Base-by-base conservation (phyloP, 768 basidiomycete genomes). In the Dioszegia aurantiaca region DNA sequence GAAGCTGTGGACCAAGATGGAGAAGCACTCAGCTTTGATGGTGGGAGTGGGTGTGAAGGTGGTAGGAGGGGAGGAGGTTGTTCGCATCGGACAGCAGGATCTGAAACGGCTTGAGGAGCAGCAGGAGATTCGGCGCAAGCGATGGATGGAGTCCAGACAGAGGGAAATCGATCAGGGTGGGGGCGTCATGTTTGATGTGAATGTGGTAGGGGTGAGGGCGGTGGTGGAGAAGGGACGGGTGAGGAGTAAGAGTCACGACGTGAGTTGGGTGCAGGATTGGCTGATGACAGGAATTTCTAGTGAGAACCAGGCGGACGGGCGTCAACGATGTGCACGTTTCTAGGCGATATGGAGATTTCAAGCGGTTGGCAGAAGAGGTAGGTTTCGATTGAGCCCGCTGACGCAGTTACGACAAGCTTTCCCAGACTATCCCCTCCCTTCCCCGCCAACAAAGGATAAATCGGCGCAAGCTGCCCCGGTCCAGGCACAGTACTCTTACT, bases 301-400 rank as follows among this genome's bases (percentile, higher is more conserved):
- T 99, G 28, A 85, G 90, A 28, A 98, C 93, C 0, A 82, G 86
- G 16, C 82, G 91, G 40, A 83, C 85, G 5, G 81, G 84, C 14
- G 81, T 82, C 61, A 82, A 80, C 2, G 92, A 95, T 63, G 82
- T 90, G 1, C 91, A 85, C 76, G 95, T 98, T 4, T 88, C 90
- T 0, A 82, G 95, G 57, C 82, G 95, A 62, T 92, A 98, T 73
- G 94, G 94, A 6, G 95, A 99, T 75, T 99, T 99, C 76, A 87
- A 81, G 72, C 88, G 90, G 1, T 82, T 99, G 17, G 85, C 86
- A 1, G 83, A 85, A 46, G 90, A 95, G 81, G 92, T 88, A 63
- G 21, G 82, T 73, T 47, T 14, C 51, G n/a, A 24, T n/a, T 31
- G 21, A 16, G 6, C 9, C 37, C 30, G 19, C 55, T 24, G 28